These are phyloP conservation scores for Myxozyma monticola DNA, from an alignment of 805 yeast genomes.

Conservation along the genomic window DNA sequence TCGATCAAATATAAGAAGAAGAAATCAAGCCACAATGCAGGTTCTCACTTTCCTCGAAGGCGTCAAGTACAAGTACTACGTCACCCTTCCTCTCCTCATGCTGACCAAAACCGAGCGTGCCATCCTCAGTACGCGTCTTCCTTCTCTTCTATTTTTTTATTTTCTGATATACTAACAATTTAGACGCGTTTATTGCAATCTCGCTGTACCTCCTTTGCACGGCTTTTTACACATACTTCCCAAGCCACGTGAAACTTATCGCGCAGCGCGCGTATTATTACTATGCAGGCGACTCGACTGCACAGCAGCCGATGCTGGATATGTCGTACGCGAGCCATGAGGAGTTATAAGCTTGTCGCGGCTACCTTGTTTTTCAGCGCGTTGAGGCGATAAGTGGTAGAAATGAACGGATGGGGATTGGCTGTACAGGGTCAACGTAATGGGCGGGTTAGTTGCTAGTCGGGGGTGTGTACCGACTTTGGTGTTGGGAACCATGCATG, in stretches of 20 bases:
- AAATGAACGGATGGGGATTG: too few species aligned
- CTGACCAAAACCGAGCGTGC: constrained; percentile 22
- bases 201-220: constrained; percentile 24
- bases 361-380: too few species aligned
- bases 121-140: constrained; percentile 18
- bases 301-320: too few species aligned
- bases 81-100: constrained; percentile 28
- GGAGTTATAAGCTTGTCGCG: background rate
- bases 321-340: too few species aligned
- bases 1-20: too few species aligned
- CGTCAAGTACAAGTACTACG: constrained; percentile 25
- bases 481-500: too few species aligned
- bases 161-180: background rate
- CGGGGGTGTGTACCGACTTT: too few species aligned
- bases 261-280: constrained; percentile 29
- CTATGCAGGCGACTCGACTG: constrained; percentile 18
- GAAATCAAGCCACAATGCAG: constrained; percentile 7
- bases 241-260: constrained; percentile 24
- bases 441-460: too few species aligned
- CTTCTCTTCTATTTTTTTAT: background rate
- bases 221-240: constrained; percentile 24
- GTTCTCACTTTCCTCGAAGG: constrained; percentile 12
- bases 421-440: too few species aligned
- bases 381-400: too few species aligned
- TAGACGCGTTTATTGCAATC: constrained; percentile 22